Evolutionary conservation across 257 asterid genomes (phyloP).

Genomic region (Gynochthodes officinalis): DNA sequence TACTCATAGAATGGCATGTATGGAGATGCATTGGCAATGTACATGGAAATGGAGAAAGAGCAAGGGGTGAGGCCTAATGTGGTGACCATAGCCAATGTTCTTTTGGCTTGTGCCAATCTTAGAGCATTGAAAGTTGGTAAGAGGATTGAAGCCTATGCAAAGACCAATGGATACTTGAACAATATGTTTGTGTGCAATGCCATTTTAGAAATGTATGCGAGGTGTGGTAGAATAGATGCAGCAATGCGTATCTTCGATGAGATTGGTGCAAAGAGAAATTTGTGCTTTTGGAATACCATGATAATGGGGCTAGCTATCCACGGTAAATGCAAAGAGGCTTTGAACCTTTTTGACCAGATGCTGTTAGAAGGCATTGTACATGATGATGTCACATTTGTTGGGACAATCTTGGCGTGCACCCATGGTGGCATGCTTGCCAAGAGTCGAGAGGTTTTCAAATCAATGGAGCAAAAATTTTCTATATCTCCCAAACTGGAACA

Average conservation of each 20-base stretch:
- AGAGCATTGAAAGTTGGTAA: constrained; percentile 79
- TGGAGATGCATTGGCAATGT: constrained; percentile 56
- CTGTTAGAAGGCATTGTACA: constrained; percentile 54
- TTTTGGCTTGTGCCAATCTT: constrained; percentile 85
- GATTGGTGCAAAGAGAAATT: constrained; percentile 30
- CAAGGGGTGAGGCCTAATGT: constrained; percentile 57
- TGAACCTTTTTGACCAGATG: constrained; percentile 11
- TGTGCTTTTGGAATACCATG: constrained; percentile 10
- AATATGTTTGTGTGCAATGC: constrained; percentile 68
- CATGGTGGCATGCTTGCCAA: constrained; percentile 26
- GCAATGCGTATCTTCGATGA: constrained; percentile 60
- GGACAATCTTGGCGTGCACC: constrained; percentile 75
- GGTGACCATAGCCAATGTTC: constrained; percentile 83
- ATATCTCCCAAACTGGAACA: constrained; percentile 39
- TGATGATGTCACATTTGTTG: constrained; percentile 86
- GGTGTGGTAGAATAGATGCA: constrained; percentile 72
- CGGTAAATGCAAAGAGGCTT: background rate
- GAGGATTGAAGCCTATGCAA: constrained; percentile 74
- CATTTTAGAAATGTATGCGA: constrained; percentile 59
- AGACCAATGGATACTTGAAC: constrained; percentile 47
- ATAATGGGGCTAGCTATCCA: constrained; percentile 6
- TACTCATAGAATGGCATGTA: constrained; percentile 70
- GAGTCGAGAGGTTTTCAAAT: constrained; percentile 23
- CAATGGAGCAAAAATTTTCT: constrained; percentile 6
- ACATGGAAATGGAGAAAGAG: constrained; percentile 61